phyloP scores from a whole-genome alignment of 1,284 basidiomycete genomes.

The Pholiota adiposa region DNA sequence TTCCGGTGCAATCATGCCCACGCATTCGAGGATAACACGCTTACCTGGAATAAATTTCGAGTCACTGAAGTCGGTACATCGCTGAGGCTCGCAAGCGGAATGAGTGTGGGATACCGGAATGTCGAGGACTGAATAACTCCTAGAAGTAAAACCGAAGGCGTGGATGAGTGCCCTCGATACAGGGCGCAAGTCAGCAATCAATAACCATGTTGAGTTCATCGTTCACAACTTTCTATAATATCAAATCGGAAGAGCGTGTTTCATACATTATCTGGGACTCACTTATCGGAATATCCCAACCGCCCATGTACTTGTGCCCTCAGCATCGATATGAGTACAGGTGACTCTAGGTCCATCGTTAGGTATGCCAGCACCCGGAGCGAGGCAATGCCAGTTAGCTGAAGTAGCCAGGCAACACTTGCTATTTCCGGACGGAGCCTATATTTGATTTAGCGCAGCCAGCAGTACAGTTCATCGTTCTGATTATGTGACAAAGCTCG shows the following conservation, averaged over 20 bases:
- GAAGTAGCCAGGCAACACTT: background rate
- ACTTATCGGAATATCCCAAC: background rate
- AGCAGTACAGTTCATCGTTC: too few relatives aligned
- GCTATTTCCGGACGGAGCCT: background rate
- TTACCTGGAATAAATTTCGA: background rate
- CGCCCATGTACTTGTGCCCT: background rate
- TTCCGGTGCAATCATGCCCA: slow-evolving; percentile 1
- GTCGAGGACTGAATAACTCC: background rate
- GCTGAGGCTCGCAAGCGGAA: background rate
- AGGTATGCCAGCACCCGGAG: background rate
- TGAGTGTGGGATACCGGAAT: slow-evolving; percentile 2
- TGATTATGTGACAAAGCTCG: too few relatives aligned
- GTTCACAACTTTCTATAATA: background rate
- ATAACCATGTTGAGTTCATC: background rate
- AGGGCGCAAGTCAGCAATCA: background rate
- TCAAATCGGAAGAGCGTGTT: background rate
- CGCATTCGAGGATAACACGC: background rate
- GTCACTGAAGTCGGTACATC: background rate
- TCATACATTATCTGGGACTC: background rate
- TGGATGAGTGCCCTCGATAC: background rate
- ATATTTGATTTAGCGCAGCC: too few relatives aligned
- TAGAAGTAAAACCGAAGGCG: background rate
- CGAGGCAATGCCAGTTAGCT: background rate
- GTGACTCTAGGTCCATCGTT: background rate
- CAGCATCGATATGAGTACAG: background rate